Evolutionary conservation across 2,329 filamentous ascomycete genomes (phyloP), one percentile per base, ranked within the genome.

Genomic region (Colletotrichum liaoningense): DNA sequence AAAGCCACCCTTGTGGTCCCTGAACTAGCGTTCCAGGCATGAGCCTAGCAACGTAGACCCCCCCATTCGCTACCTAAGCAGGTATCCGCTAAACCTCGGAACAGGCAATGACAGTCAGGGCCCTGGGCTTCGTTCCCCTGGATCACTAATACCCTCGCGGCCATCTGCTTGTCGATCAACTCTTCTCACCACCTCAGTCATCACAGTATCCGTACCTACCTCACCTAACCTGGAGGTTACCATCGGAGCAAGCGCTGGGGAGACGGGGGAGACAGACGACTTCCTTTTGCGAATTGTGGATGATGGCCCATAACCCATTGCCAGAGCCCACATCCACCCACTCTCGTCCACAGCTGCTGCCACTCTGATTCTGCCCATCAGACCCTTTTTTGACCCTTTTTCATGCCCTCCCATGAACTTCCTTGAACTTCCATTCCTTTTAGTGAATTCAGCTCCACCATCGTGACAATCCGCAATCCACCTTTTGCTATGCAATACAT

Each of bases 111-210:
- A 72, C 57, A 28, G 49, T 69, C 38, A 30, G 64, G 70, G 57
- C 70, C 66, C 59, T 69, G 54, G 55, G 42, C 35, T 19, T 19
- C 54, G 52, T 38, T 19, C 64, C 69, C 55, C 59, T 69, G 66
- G 59, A 55, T 26, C 58, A 30, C 42, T 60, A 69, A 35, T 42
- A 73, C 66, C 56, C 46, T 65, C 59, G 55, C 46, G 59, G 67
- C 59, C 59, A 73, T 38, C 64, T 64, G 60, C 66, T 28, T 70
- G 66, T 70, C 66, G 70, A 73, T 73, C 70, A 65, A 65, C 42
- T 73, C 5, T 42, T 42, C 38, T 42, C 16, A 42, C 38, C 38
- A 38, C 35, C 14, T 38, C 12, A 42, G 38, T 42, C 14, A 42
- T 19, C 38, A 42, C 16, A 42, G 16, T 42, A 19, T 42, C 38